These are phyloP conservation scores for Hyaloscypha hepaticicola DNA, from an alignment of 495 filamentous ascomycete genomes.

Conservation along the genomic window DNA sequence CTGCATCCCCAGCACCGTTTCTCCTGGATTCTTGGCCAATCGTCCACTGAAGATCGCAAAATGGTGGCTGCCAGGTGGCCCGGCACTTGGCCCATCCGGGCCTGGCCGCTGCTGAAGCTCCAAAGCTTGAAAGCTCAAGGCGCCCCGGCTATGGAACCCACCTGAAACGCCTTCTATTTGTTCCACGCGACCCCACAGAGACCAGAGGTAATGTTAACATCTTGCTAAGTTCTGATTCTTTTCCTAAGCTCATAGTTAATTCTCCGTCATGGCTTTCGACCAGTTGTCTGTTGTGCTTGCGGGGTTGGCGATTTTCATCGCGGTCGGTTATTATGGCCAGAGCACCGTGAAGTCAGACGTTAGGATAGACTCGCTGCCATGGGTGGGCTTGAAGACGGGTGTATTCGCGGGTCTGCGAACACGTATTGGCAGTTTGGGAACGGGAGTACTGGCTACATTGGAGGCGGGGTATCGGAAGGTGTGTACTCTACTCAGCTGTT, in stretches of 20 bases:
- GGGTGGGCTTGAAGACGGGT: conserved; percentile 18
- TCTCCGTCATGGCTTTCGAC: conserved; percentile 13
- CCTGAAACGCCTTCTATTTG: conserved; percentile 1
- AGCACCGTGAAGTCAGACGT: not conserved
- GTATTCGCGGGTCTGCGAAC: conserved; percentile 9
- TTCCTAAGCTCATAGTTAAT: not conserved
- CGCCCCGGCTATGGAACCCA: not conserved
- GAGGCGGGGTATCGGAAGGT: conserved; percentile 21
- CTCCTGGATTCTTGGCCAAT: not conserved
- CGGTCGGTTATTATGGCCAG: conserved; percentile 6
- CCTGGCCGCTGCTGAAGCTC: not conserved
- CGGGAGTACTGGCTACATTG: conserved; percentile 4
- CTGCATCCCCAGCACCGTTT: not conserved
- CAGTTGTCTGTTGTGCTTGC: conserved; percentile 10
- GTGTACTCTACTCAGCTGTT: conserved; percentile 7
- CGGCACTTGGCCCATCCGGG: not conserved
- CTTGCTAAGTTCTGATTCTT: not conserved
- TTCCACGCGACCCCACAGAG: not conserved
- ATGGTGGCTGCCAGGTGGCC: not conserved
- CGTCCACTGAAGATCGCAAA: not conserved
- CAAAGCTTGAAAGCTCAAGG: not conserved
- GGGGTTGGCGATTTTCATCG: conserved; percentile 11
- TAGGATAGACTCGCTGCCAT: not conserved
- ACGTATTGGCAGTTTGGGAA: conserved; percentile 11
- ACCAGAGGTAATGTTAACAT: not conserved